Evolutionary conservation across 2,329 filamentous ascomycete species (phyloP).

Genomic region (Huntiella savannae): DNA sequence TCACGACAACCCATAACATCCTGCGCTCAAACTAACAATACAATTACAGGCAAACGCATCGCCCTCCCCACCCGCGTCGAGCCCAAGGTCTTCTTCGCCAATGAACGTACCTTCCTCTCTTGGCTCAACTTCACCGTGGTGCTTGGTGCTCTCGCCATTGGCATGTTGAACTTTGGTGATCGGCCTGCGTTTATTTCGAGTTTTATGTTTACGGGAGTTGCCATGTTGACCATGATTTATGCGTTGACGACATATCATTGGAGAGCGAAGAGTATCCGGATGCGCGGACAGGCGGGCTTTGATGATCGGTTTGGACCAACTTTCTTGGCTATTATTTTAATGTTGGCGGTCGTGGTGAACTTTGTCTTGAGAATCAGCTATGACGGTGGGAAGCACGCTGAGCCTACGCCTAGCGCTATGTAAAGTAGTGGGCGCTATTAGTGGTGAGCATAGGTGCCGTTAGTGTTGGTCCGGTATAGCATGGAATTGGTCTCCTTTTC

Average conservation of each 20-base stretch:
- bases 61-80: slow-evolving; percentile 94
- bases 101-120: slow-evolving; percentile 96
- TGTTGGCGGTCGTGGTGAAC: slow-evolving; percentile 86
- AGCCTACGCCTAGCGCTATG: not conserved
- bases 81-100: slow-evolving; percentile 99
- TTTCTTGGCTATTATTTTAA: slow-evolving; percentile 65
- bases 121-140: slow-evolving; percentile 99
- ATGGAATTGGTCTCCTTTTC: not conserved
- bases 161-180: slow-evolving; percentile 96
- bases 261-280: slow-evolving; percentile 80
- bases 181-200: slow-evolving; percentile 83
- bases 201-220: slow-evolving; percentile 81
- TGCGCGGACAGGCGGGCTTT: slow-evolving; percentile 84
- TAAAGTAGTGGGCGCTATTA: not conserved
- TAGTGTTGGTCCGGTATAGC: not conserved
- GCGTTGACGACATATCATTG: slow-evolving; percentile 92
- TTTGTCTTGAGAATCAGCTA: slow-evolving; percentile 63
- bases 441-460: not conserved
- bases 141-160: slow-evolving; percentile 86
- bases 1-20: not conserved
- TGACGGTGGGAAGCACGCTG: slow-evolving; percentile 8
- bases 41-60: slow-evolving; percentile 74
- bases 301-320: slow-evolving; percentile 92
- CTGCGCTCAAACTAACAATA: not conserved
- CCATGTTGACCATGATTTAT: slow-evolving; percentile 90